phyloP scores from a whole-genome alignment of 257 asterid genomes.

The Jacaranda mimosifolia region DNA sequence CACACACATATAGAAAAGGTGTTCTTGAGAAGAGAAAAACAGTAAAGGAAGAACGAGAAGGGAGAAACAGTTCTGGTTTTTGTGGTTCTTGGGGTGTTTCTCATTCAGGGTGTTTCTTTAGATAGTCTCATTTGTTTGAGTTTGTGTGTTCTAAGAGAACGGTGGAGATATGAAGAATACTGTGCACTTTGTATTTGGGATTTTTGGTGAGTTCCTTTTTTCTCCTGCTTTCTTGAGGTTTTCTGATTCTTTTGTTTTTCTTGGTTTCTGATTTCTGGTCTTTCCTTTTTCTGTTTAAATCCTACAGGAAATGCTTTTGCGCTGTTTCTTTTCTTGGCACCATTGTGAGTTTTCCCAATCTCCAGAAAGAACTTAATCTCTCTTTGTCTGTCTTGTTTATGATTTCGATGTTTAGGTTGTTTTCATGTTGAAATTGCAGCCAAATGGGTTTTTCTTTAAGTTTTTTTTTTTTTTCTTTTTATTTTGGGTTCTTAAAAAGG shows the following conservation, averaged over 20 bases:
- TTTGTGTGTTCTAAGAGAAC: constrained; percentile 23
- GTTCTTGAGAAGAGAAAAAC: constrained; percentile 5
- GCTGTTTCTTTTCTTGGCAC: constrained; percentile 85
- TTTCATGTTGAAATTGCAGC: background rate
- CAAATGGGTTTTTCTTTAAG: background rate
- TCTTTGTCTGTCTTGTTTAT: background rate
- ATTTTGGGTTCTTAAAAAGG: background rate
- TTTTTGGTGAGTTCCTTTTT: constrained; percentile 58
- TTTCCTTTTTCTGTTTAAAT: constrained; percentile 15
- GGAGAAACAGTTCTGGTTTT: background rate
- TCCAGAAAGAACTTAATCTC: background rate
- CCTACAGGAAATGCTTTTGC: constrained; percentile 78
- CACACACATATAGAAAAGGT: background rate
- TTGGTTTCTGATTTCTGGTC: constrained; percentile 8
- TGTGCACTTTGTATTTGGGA: constrained; percentile 68
- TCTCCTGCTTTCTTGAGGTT: background rate
- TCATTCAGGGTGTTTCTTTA: constrained; percentile 21
- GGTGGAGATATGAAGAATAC: constrained; percentile 42
- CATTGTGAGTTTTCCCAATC: constrained; percentile 60
- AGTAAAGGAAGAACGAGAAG: background rate
- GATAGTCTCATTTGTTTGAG: background rate
- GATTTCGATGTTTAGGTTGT: background rate
- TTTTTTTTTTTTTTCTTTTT: background rate
- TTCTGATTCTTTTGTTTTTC: background rate
- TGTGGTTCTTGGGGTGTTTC: constrained; percentile 13